Conservation (phyloP, 2,329 filamentous ascomycete species). For the Emmonsiellopsis sp. region DNA sequence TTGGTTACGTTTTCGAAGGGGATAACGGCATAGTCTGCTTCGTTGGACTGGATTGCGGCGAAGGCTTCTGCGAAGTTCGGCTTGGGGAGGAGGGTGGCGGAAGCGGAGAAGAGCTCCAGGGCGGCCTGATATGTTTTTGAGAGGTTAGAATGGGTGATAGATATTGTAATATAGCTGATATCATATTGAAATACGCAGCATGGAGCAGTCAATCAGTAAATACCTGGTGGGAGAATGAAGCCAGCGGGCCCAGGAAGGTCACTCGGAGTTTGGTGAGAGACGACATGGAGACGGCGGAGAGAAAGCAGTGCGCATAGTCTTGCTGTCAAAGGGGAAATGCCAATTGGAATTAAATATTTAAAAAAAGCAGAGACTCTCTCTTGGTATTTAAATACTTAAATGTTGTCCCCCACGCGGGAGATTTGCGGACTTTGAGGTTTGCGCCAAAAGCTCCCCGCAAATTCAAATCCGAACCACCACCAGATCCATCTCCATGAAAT, state of each 20-base stretch:
- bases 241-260: conserved; percentile 55
- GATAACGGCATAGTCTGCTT: conserved; percentile 65
- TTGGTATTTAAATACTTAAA: too few species aligned
- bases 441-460: too few species aligned
- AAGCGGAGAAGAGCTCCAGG: conserved; percentile 40
- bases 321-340: background rate
- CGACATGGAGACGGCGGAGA: background rate
- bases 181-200: too few species aligned
- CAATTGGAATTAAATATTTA: background rate
- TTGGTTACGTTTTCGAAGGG: conserved; percentile 97
- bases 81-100: conserved; percentile 24
- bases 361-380: background rate
- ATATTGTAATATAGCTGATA: background rate
- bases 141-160: background rate
- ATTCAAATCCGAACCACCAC: too few species aligned
- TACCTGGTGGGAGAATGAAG: conserved; percentile 65
- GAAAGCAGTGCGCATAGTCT: background rate
- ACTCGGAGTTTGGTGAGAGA: conserved; percentile 17
- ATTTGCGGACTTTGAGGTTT: too few species aligned
- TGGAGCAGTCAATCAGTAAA: too few species aligned
- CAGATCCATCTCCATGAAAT: too few species aligned
- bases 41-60: conserved; percentile 59
- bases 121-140: conserved; percentile 37
- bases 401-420: too few species aligned
- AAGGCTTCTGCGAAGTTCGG: conserved; percentile 58